These are phyloP conservation scores for Beauveria sp. DNA, from an alignment of 2,329 filamentous ascomycete genomes.

Conservation along the genomic window DNA sequence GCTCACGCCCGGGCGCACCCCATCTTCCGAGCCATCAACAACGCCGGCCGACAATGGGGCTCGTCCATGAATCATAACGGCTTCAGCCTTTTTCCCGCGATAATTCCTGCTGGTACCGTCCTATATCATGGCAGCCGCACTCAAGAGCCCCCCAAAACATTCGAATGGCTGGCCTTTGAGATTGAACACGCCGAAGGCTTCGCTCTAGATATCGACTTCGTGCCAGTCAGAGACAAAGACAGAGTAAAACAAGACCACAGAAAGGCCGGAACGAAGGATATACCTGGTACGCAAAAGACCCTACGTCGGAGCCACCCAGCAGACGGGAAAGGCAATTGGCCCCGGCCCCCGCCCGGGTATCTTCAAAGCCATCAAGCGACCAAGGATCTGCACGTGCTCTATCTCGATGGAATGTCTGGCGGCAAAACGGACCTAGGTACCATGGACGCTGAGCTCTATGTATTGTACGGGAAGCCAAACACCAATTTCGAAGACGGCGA, in stretches of 20 bases:
- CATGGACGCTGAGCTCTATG: constrained; percentile 57
- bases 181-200: constrained; percentile 65
- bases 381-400: constrained; percentile 52
- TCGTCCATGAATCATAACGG: constrained; percentile 69
- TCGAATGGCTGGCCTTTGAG: constrained; percentile 71
- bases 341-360: constrained; percentile 36
- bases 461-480: constrained; percentile 36
- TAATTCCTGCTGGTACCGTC: constrained; percentile 54
- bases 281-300: background rate
- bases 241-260: background rate
- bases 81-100: constrained; percentile 61
- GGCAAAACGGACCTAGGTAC: constrained; percentile 59
- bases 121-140: constrained; percentile 57
- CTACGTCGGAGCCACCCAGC: background rate
- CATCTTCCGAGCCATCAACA: constrained; percentile 67
- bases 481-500: constrained; percentile 35
- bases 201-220: constrained; percentile 26
- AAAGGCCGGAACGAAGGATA: background rate
- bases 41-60: constrained; percentile 67
- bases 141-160: constrained; percentile 38
- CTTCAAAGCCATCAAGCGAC: constrained; percentile 59
- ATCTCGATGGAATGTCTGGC: constrained; percentile 63
- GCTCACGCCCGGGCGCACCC: constrained; percentile 48
- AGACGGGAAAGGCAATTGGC: background rate
- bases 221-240: background rate